Percentiles rank a stretch among this genome's conserved stretches.
These are phyloP conservation scores for Flaveria bidentis DNA, from an alignment of 129 eudicot genomes.

Conservation along the genomic window DNA sequence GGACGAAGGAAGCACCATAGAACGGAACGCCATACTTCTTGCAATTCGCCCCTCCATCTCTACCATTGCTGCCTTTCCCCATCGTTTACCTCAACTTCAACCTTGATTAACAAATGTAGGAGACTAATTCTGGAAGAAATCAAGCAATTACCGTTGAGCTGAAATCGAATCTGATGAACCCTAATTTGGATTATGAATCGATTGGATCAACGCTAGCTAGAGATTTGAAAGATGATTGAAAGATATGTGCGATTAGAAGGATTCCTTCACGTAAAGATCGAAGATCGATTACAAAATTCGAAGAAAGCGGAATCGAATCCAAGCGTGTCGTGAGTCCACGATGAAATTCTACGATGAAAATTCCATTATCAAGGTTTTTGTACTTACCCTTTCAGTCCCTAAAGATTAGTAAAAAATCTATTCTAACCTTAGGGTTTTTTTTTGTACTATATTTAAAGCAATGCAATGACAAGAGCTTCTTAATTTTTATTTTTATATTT, in stretches of 20 bases:
- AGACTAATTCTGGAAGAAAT: constrained; percentile 19
- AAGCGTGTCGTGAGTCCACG: constrained; percentile 28
- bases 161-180: constrained; percentile 26
- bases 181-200: constrained; percentile 10
- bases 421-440: too few species aligned
- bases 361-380: background rate
- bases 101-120: constrained; percentile 10
- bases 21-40: constrained; percentile 82
- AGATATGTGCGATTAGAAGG: constrained; percentile 19
- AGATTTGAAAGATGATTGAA: constrained; percentile 15
- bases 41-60: constrained; percentile 28
- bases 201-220: constrained; percentile 16
- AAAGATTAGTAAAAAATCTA: too few species aligned
- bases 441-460: too few species aligned
- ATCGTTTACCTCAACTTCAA: constrained; percentile 13
- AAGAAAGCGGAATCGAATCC: constrained; percentile 34
- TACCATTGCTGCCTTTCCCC: background rate
- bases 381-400: too few species aligned
- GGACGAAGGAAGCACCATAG: constrained; percentile 78
- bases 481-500: too few species aligned
- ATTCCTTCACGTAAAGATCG: constrained; percentile 20
- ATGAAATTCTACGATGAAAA: background rate
- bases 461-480: too few species aligned
- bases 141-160: constrained; percentile 1
- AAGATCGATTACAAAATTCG: background rate